Percentiles rank a stretch among this genome's conserved stretches.
Conservation (phyloP, 306 rosid genomes). For the Quercus mongolica region DNA sequence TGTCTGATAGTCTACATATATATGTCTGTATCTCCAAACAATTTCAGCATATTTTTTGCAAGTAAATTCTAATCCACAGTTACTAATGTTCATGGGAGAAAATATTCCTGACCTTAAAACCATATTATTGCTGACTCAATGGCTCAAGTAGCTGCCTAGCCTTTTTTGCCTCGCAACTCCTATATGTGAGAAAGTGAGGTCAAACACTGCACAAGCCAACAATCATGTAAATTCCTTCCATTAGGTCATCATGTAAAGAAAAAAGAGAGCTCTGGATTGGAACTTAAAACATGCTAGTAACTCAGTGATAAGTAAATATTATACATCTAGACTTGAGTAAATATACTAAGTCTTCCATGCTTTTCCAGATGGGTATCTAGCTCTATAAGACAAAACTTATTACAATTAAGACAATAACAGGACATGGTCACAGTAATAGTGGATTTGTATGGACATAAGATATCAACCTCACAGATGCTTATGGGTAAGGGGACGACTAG, state of each 20-base stretch:
- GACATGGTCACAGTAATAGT: neutral
- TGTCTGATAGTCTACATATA: too few relatives aligned
- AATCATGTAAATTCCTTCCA: neutral
- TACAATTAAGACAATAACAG: neutral
- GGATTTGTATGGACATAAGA: neutral
- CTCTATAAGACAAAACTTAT: neutral
- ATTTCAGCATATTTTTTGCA: neutral
- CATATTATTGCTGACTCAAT: neutral
- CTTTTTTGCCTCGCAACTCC: neutral
- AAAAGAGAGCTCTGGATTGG: neutral
- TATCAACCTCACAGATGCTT: neutral
- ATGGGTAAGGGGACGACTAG: neutral
- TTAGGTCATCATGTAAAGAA: neutral
- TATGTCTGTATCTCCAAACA: neutral
- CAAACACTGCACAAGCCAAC: neutral
- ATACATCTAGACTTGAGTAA: neutral
- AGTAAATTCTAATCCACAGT: neutral
- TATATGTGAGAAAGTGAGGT: neutral
- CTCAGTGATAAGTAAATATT: neutral
- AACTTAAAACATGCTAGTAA: neutral
- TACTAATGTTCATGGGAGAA: neutral
- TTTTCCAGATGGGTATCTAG: neutral
- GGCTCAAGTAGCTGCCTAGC: neutral
- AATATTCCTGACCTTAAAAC: neutral
- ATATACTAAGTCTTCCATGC: neutral